A percentile compares a stretch with the other conserved stretches of the same genome.
Conservation (phyloP, 163 green algal genomes). For the Chloroidium sp. region DNA sequence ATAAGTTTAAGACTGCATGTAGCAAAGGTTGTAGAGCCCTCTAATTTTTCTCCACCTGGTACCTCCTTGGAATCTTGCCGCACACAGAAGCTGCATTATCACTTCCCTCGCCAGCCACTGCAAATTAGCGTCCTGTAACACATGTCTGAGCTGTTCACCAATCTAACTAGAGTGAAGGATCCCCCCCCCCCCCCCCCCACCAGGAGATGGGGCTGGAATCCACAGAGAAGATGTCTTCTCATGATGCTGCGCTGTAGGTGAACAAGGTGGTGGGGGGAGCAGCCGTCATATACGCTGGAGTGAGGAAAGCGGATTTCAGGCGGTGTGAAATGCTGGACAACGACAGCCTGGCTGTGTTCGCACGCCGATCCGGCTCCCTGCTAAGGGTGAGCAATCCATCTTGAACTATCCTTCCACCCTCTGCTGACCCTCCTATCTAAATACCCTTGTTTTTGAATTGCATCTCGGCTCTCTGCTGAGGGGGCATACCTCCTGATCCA, state of each 20-base stretch:
- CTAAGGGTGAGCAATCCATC: neutral
- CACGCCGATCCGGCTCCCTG: neutral
- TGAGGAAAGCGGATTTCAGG: neutral
- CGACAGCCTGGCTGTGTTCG: neutral
- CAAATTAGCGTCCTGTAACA: neutral
- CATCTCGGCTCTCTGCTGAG: neutral
- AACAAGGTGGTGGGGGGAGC: slow-evolving; percentile 2
- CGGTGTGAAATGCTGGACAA: neutral
- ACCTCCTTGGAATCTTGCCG: too few species aligned
- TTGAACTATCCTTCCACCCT: too few species aligned
- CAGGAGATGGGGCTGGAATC: too few species aligned
- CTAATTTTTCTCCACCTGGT: too few species aligned
- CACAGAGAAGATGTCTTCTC: too few species aligned
- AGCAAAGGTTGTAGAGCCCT: too few species aligned
- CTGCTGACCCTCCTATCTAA: neutral
- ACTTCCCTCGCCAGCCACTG: neutral
- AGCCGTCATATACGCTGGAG: neutral
- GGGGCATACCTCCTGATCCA: neutral
- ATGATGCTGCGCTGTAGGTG: neutral
- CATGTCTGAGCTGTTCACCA: neutral
- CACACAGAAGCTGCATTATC: neutral
- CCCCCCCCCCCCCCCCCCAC: neutral
- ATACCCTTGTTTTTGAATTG: neutral
- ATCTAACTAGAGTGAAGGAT: neutral
- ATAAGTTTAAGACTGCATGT: too few species aligned